Percentiles rank a stretch among this genome's conserved stretches.
Conservation (phyloP, 345 rosid species). For the Populus deltoides region DNA sequence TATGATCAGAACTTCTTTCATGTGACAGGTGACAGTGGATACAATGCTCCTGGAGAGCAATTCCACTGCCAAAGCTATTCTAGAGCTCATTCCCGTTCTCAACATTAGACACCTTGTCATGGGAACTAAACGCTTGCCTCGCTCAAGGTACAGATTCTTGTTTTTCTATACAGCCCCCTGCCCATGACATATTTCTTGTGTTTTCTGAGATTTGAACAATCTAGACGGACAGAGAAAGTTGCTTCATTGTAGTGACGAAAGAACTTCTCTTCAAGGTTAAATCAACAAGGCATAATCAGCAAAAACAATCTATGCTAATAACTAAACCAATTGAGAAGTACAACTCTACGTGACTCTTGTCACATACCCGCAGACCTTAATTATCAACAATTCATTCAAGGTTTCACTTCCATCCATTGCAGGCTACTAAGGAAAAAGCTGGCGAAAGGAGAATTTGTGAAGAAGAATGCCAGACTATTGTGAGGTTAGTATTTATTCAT, state of each 20-base stretch:
- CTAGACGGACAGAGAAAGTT: neutral
- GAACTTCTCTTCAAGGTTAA: no score
- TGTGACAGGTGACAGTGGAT: slow-evolving; percentile 49
- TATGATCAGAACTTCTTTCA: neutral
- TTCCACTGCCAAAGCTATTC: slow-evolving; percentile 40
- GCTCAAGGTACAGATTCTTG: slow-evolving; percentile 33
- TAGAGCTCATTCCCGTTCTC: slow-evolving; percentile 60
- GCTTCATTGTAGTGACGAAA: neutral
- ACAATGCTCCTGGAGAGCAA: slow-evolving; percentile 53
- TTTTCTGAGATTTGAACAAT: neutral
- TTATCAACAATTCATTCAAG: neutral
- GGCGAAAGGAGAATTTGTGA: slow-evolving; percentile 43
- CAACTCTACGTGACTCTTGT: no score
- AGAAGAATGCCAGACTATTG: slow-evolving; percentile 55
- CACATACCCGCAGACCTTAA: neutral
- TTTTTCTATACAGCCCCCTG: neutral
- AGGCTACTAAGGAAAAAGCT: slow-evolving; percentile 36
- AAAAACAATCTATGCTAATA: neutral
- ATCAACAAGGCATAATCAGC: no score
- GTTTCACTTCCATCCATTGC: neutral
- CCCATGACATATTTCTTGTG: neutral
- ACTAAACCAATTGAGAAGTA: neutral
- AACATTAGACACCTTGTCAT: slow-evolving; percentile 54
- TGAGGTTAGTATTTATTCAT: slow-evolving; percentile 41
- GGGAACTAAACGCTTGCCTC: slow-evolving; percentile 42